Evolutionary conservation across 805 yeast genomes (phyloP).

Genomic region (Candida tallmaniae): DNA sequence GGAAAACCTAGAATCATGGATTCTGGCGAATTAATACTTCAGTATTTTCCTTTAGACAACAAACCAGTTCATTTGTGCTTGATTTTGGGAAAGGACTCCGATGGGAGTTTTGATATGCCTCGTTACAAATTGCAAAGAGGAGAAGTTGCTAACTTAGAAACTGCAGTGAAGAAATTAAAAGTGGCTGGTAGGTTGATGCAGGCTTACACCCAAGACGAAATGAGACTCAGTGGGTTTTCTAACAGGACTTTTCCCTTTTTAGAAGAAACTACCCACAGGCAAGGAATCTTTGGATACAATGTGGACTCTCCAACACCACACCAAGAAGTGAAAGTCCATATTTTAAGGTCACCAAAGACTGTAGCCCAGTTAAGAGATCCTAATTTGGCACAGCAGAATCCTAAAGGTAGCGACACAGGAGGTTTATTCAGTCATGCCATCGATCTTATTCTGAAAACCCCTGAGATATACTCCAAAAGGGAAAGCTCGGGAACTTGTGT

Average conservation of each 20-base stretch:
- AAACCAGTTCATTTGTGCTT: conserved; percentile 82
- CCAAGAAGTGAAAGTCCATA: conserved; percentile 71
- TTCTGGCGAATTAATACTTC: conserved; percentile 17
- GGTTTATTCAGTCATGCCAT: conserved; percentile 74
- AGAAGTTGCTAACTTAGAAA: conserved; percentile 64
- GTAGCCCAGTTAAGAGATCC: conserved; percentile 71
- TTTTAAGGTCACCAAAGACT: conserved; percentile 62
- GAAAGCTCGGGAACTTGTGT: conserved; percentile 55
- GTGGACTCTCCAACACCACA: conserved; percentile 51
- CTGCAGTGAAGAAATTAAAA: conserved; percentile 70
- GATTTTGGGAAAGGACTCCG: conserved; percentile 72
- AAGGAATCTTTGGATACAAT: conserved; percentile 29
- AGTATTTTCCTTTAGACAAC: conserved; percentile 51
- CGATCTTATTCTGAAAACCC: conserved; percentile 53
- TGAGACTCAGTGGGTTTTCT: conserved; percentile 75
- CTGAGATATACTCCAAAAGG: conserved; percentile 16
- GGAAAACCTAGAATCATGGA: conserved; percentile 18
- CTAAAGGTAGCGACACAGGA: conserved; percentile 66
- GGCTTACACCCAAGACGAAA: conserved; percentile 87
- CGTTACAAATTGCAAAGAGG: conserved; percentile 36
- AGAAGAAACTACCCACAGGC: conserved; percentile 42
- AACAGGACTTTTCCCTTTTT: conserved; percentile 70
- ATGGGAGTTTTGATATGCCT: conserved; percentile 68
- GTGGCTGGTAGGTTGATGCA: conserved; percentile 87
- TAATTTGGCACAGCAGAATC: conserved; percentile 82